These are phyloP conservation scores for Calonectria naviculata DNA, from an alignment of 2,329 filamentous ascomycete species.

Conservation along the genomic window DNA sequence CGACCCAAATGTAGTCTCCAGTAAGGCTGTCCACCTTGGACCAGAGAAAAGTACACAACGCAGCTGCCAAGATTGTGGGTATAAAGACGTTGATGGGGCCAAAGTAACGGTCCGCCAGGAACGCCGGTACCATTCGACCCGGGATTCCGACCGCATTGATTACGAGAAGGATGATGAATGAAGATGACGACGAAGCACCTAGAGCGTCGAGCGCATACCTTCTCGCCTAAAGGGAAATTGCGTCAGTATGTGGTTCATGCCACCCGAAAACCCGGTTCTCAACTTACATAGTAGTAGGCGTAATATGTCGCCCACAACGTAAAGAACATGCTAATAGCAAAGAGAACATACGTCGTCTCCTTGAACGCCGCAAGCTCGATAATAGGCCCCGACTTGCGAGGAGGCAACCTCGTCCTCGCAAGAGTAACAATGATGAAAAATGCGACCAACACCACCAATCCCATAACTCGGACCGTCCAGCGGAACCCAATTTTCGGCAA, in stretches of 20 bases:
- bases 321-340: conserved; percentile 49
- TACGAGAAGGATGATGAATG: conserved; percentile 68
- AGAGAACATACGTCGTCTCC: conserved; percentile 56
- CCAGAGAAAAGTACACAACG: conserved; percentile 64
- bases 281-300: conserved; percentile 58
- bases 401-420: conserved; percentile 60
- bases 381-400: conserved; percentile 60
- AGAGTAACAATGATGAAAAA: conserved; percentile 52
- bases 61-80: conserved; percentile 58
- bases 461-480: conserved; percentile 73
- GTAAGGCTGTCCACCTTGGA: conserved; percentile 54
- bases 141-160: conserved; percentile 69
- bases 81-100: conserved; percentile 68
- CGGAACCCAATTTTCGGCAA: conserved; percentile 70
- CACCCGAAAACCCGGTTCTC: neutral
- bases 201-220: conserved; percentile 54
- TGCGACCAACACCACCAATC: conserved; percentile 65
- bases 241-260: neutral
- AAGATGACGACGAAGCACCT: conserved; percentile 58
- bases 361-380: conserved; percentile 63
- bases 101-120: conserved; percentile 63
- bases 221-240: conserved; percentile 44
- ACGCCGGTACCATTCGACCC: conserved; percentile 65
- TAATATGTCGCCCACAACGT: conserved; percentile 62
- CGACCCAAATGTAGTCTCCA: conserved; percentile 66